phyloP scores from a whole-genome alignment of 805 yeast genomes.

The Blastobotrys parvus region DNA sequence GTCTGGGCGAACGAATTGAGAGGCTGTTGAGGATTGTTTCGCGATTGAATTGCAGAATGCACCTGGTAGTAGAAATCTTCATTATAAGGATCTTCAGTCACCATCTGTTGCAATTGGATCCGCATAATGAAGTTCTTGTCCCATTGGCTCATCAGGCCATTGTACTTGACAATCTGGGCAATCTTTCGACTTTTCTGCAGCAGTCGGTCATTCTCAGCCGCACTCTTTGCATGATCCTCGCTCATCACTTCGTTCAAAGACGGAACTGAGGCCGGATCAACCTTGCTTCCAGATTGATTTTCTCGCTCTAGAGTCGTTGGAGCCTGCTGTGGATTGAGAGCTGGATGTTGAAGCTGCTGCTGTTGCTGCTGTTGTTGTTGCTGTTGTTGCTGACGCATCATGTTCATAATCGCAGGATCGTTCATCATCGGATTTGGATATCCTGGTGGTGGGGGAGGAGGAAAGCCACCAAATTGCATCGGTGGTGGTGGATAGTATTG shows the following conservation, averaged over 20 bases:
- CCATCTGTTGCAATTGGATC: conserved; percentile 89
- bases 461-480: conserved; percentile 1
- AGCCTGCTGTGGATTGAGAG: not conserved
- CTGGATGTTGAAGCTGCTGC: not conserved
- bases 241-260: conserved; percentile 16
- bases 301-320: not conserved
- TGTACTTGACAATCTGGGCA: conserved; percentile 54
- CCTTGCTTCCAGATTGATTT: conserved; percentile 2
- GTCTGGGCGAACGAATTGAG: conserved; percentile 86
- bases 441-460: conserved; percentile 6
- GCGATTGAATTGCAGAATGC: conserved; percentile 61
- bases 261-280: conserved; percentile 5
- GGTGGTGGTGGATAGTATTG: conserved; percentile 2
- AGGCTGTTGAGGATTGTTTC: conserved; percentile 45
- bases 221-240: conserved; percentile 15
- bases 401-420: not conserved
- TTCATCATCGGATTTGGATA: conserved; percentile 1
- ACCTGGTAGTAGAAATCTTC: conserved; percentile 97
- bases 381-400: conserved; percentile 11
- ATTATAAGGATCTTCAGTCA: conserved; percentile 92
- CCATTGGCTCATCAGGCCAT: conserved; percentile 94
- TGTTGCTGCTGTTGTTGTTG: conserved; percentile 23
- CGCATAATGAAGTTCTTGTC: conserved; percentile 94
- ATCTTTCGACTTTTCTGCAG: conserved; percentile 15
- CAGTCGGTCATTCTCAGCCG: conserved; percentile 14